phyloP scores from a whole-genome alignment of 208 protist genomes.

The Crithidia sp. region DNA sequence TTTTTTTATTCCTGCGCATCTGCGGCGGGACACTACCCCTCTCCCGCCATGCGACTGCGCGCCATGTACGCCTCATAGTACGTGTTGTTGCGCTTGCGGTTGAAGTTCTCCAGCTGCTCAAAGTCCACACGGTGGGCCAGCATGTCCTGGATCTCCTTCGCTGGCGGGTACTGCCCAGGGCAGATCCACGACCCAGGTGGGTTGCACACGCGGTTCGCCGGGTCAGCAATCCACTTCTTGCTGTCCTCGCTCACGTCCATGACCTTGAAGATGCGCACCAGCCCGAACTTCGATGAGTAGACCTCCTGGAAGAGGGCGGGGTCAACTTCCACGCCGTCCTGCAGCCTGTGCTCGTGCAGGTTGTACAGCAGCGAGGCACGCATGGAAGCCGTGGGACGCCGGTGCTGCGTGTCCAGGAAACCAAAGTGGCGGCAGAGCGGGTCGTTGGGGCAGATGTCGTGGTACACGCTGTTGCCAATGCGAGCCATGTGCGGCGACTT shows the following conservation, averaged over 20 bases:
- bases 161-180: constrained; percentile 75
- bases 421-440: constrained; percentile 59
- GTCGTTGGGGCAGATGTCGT: constrained; percentile 74
- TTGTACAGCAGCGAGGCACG: constrained; percentile 66
- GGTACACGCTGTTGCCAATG: constrained; percentile 84
- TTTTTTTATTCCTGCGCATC: too few relatives aligned
- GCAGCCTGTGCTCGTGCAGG: constrained; percentile 34
- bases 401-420: constrained; percentile 29
- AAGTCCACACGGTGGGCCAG: constrained; percentile 63
- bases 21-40: too few relatives aligned
- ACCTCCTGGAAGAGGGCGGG: constrained; percentile 75
- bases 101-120: constrained; percentile 59
- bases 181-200: constrained; percentile 69
- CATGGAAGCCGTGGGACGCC: constrained; percentile 53
- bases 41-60: too few relatives aligned
- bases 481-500: constrained; percentile 73
- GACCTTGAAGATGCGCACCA: constrained; percentile 98
- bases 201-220: constrained; percentile 55
- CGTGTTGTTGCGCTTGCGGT: constrained; percentile 36
- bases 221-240: constrained; percentile 65
- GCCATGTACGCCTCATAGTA: constrained; percentile 60
- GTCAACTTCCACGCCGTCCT: constrained; percentile 16
- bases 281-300: constrained; percentile 95
- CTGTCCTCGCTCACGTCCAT: constrained; percentile 77
- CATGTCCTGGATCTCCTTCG: constrained; percentile 71